Evolutionary conservation across 441 rosid species (phyloP).

Genomic region (Erodium trifolium): DNA sequence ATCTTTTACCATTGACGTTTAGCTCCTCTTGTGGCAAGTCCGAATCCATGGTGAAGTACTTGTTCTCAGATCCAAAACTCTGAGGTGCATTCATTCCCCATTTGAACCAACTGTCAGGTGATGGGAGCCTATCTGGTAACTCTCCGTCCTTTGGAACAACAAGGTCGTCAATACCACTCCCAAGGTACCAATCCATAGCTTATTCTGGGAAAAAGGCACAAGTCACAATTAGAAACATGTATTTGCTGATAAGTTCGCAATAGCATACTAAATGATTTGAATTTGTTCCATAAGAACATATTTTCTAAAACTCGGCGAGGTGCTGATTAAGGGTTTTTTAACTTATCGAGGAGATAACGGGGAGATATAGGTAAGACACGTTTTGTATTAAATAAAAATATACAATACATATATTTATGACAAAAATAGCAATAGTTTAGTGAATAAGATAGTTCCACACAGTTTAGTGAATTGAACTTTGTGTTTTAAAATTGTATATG

Average conservation of each 20-base stretch:
- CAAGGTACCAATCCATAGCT: neutral
- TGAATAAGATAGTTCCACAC: no score
- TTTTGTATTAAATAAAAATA: no score
- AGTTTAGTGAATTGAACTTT: no score
- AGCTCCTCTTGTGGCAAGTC: neutral
- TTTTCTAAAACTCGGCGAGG: no score
- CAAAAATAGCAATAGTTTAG: no score
- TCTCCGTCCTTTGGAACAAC: neutral
- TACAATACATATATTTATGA: no score
- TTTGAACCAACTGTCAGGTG: constrained; percentile 1
- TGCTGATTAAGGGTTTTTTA: no score
- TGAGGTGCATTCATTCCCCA: constrained; percentile 4
- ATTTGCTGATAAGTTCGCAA: neutral
- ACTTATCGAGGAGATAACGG: no score
- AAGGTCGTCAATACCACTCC: constrained; percentile 1
- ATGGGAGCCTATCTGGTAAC: neutral
- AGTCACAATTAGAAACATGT: constrained; percentile 1
- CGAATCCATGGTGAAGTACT: neutral
- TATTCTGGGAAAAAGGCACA: neutral
- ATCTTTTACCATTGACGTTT: neutral
- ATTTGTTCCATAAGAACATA: neutral
- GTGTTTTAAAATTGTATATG: no score
- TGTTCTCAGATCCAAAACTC: neutral
- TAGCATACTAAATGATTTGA: neutral
- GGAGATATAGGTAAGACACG: no score